Conservation (phyloP, 2,329 filamentous ascomycete species). For the Alternaria panax region DNA sequence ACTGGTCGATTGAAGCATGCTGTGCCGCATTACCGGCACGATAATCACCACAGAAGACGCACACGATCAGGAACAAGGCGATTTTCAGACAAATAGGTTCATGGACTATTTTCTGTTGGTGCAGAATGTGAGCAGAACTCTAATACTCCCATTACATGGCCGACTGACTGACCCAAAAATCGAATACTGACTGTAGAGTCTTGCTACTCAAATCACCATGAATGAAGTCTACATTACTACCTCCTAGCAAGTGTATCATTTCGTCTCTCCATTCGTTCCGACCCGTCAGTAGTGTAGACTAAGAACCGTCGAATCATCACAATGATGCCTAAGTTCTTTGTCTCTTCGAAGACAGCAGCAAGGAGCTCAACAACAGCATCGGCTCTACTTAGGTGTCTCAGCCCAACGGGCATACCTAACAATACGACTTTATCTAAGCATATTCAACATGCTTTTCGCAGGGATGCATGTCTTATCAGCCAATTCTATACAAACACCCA, state of each 20-base stretch:
- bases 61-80: not conserved
- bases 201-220: not conserved
- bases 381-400: not conserved
- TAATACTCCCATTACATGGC: not conserved
- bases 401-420: not conserved
- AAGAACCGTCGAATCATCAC: not conserved
- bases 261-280: not conserved
- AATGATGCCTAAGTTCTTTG: not conserved
- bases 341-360: not conserved
- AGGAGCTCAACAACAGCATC: not conserved
- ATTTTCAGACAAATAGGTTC: not conserved
- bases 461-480: not conserved
- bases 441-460: not conserved
- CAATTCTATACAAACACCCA: not conserved
- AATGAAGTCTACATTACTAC: not conserved
- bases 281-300: not conserved
- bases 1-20: not conserved
- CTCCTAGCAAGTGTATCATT: not conserved
- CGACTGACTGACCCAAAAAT: not conserved
- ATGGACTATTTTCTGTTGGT: not conserved
- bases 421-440: not conserved
- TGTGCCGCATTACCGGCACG: not conserved
- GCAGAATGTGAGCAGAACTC: no score
- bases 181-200: not conserved
- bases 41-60: not conserved